Conservation (phyloP, 495 filamentous ascomycete species). For the Hypoxylon lienhwacheense region DNA sequence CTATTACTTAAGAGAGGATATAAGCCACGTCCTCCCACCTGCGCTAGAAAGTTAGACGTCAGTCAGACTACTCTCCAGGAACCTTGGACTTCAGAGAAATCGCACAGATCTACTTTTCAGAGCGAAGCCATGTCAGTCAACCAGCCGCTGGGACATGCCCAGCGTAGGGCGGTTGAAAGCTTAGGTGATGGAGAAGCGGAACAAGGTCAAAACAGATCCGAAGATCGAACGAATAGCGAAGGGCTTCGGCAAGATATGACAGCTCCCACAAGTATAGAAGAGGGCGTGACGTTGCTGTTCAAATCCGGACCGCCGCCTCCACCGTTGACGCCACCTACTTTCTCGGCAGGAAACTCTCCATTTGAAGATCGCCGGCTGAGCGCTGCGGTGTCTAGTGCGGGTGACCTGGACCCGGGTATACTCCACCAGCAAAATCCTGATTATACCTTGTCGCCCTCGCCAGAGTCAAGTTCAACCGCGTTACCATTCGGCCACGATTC, state of each 20-base stretch:
- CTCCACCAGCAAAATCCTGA: slow-evolving; percentile 48
- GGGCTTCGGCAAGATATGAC: slow-evolving; percentile 11
- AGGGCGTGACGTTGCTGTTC: slow-evolving; percentile 33
- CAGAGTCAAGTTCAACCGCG: slow-evolving; percentile 36
- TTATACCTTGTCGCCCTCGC: slow-evolving; percentile 33
- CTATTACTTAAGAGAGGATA: slow-evolving; percentile 28
- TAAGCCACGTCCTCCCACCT: slow-evolving; percentile 22
- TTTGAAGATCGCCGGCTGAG: slow-evolving; percentile 47
- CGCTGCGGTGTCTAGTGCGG: slow-evolving; percentile 43
- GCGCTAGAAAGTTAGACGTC: slow-evolving; percentile 2
- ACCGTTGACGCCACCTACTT: slow-evolving; percentile 45
- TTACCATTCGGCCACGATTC: slow-evolving; percentile 35
- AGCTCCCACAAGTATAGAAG: slow-evolving; percentile 11
- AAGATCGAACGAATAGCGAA: slow-evolving; percentile 12
- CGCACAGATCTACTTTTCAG: slow-evolving; percentile 25
- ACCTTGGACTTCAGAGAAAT: slow-evolving; percentile 27
- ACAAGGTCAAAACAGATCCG: slow-evolving; percentile 15
- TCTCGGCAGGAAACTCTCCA: slow-evolving; percentile 36
- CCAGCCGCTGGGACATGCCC: slow-evolving; percentile 20
- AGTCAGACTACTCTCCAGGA: slow-evolving; percentile 12
- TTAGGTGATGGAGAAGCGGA: slow-evolving; percentile 13
- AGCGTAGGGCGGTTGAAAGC: slow-evolving; percentile 3
- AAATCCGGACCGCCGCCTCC: slow-evolving; percentile 41
- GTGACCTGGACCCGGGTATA: slow-evolving; percentile 43
- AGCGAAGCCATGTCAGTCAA: slow-evolving; percentile 34